Evolutionary conservation across 306 rosid species (phyloP).

Genomic region (Acacia acuminata): DNA sequence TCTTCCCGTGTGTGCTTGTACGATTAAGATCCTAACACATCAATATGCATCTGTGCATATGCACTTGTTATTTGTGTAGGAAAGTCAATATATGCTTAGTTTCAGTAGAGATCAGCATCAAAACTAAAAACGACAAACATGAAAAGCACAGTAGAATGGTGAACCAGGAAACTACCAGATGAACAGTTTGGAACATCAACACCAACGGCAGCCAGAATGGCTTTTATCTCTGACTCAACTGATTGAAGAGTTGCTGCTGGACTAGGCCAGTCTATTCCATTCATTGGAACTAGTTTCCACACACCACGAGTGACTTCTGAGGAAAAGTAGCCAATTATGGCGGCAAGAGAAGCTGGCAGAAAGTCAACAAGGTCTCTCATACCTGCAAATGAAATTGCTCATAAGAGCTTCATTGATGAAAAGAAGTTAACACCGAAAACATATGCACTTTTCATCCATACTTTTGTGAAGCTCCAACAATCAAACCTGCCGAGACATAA

Average conservation of each 20-base stretch:
- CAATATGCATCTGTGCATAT: neutral
- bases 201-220: slow-evolving; percentile 64
- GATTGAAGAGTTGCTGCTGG: slow-evolving; percentile 66
- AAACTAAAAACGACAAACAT: slow-evolving; percentile 23
- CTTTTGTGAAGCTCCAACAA: slow-evolving; percentile 12
- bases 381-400: slow-evolving; percentile 57
- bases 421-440: slow-evolving; percentile 31
- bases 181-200: slow-evolving; percentile 61
- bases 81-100: slow-evolving; percentile 7
- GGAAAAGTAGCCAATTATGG: slow-evolving; percentile 73
- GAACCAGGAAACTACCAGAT: slow-evolving; percentile 49
- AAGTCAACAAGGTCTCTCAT: slow-evolving; percentile 79
- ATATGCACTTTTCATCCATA: slow-evolving; percentile 13
- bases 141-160: slow-evolving; percentile 22
- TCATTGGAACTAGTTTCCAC: slow-evolving; percentile 83
- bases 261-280: slow-evolving; percentile 93
- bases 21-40: neutral
- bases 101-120: slow-evolving; percentile 12
- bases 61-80: slow-evolving; percentile 3
- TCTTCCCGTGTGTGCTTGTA: neutral
- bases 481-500: slow-evolving; percentile 14
- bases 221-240: slow-evolving; percentile 64
- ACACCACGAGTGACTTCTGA: slow-evolving; percentile 84
- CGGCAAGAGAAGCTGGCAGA: slow-evolving; percentile 78
- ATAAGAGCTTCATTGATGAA: slow-evolving; percentile 26